Evolutionary conservation across 805 yeast species (phyloP).

Genomic region (Sporopachydermia lactativora): DNA sequence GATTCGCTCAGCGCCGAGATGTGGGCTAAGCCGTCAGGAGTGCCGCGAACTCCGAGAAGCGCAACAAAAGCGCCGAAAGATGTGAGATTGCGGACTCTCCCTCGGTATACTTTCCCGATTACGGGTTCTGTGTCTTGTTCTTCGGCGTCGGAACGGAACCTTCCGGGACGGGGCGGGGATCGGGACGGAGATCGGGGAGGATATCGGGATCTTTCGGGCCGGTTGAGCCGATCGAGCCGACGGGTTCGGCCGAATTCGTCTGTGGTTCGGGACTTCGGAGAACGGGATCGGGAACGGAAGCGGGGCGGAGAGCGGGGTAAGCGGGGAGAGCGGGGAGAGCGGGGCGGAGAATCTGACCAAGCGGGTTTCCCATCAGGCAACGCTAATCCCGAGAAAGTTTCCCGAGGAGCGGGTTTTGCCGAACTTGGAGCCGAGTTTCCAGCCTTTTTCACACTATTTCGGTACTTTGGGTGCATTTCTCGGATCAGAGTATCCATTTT

Average conservation of each 20-base stretch:
- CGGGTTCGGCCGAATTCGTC: slow-evolving; percentile 1
- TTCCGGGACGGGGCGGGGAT: too few species aligned
- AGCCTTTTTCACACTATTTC: slow-evolving; percentile 2
- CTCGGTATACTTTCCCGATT: slow-evolving; percentile 39
- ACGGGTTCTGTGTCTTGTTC: slow-evolving; percentile 20
- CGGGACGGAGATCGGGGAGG: too few species aligned
- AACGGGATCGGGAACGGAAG: neutral
- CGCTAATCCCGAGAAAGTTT: neutral
- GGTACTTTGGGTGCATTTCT: slow-evolving; percentile 19
- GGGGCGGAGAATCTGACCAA: neutral
- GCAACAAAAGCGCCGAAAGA: slow-evolving; percentile 71
- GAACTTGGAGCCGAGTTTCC: slow-evolving; percentile 2
- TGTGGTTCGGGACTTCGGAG: neutral
- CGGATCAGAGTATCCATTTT: slow-evolving; percentile 17
- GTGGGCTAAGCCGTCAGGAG: slow-evolving; percentile 57
- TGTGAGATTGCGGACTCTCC: slow-evolving; percentile 43
- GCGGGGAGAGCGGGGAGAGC: neutral
- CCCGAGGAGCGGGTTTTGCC: neutral
- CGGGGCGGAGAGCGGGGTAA: neutral
- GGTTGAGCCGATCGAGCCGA: too few species aligned
- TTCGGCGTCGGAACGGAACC: neutral
- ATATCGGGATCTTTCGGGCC: too few species aligned
- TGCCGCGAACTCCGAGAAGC: slow-evolving; percentile 25
- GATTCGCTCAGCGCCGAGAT: slow-evolving; percentile 44
- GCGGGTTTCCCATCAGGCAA: neutral